Evolutionary conservation across 75 land plant species (phyloP), one percentile per base, ranked within the genome.

Genomic region (Sequoiadendron giganteum): DNA sequence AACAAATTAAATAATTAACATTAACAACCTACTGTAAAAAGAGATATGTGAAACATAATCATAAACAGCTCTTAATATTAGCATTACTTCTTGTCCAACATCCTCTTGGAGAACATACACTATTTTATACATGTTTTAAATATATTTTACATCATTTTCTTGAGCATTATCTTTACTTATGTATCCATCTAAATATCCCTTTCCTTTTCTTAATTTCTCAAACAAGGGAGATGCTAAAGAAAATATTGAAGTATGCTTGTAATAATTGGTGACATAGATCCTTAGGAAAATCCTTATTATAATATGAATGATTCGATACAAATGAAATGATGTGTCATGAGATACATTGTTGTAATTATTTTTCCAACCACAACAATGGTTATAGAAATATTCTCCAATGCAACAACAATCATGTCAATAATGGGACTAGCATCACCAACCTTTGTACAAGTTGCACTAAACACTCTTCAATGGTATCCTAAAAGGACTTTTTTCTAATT

Each of bases 201-300:
- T 93, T 39, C 95, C 95, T 68, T 87, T 93, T 89, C 89, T 95
- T 84, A 97, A 87, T 90, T 94, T 96, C 88, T 95, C 95, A 90
- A 97, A 96, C 36, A 96, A 89, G n/a, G 95, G 94, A 84, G 98
- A 95, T 80, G 98, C 94, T 87, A 98, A 95, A 87, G 97, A 93
- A 88, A 95, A 96, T 34, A 95, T 95, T 87, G 99, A 97, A 54
- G 93, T 93, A 75, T n/a, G n/a, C n/a, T n/a, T n/a, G n/a, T n/a
- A n/a, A n/a, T n/a, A n/a, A n/a, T n/a, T n/a, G n/a, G n/a, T n/a
- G n/a, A n/a, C n/a, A n/a, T n/a, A n/a, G n/a, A n/a, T n/a, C n/a
- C n/a, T n/a, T n/a, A n/a, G n/a, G n/a, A n/a, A n/a, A n/a, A n/a
- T n/a, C n/a, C n/a, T n/a, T n/a, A n/a, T n/a, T n/a, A n/a, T n/a